Base-by-base conservation (phyloP, 1,284 basidiomycete genomes). In the Spongiforma sp. region DNA sequence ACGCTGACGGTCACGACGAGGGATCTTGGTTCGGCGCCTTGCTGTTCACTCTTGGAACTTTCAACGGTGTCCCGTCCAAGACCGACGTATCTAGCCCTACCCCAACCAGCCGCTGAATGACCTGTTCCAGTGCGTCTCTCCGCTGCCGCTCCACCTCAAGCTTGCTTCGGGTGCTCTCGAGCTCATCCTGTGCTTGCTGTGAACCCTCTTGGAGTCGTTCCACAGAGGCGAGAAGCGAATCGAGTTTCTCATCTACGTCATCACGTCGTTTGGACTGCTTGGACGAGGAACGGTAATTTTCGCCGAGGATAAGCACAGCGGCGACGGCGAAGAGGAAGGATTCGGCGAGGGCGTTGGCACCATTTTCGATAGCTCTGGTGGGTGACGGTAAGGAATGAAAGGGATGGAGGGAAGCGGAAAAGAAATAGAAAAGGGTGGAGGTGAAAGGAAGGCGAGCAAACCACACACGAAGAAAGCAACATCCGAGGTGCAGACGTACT, bases 291-390 rank as follows among this genome's bases (percentile, higher is more conserved):
- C 94, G 88, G 82, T 87, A 95, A 46, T 89, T 81, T 77, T 96
- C 94, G 6, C 90, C 91, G 4, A 95, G 67, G 59, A 96, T 94
- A 10, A 96, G 80, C 0, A 80, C 78, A 0, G 90, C 89, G 0
- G 93, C 94, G 5, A 96, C 94, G 9, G 82, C 69, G 76, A 96
- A 96, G 7, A 96, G 84, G 73, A 96, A 96, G 0, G 91, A 89
- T 78, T 96, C 94, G 0, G 94, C 94, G 15, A 96, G 80, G 21
- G 89, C 85, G 65, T 94, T 95, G 17, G 94, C 93, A 19, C 94
- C 94, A 71, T 92, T 95, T 71, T 95, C 93, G 60, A 96, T 93
- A 0, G 94, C 94, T 69, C 94, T 95, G 2, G 41, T 19, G 12
- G 62, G 17, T 11, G 28, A n/a, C n/a, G n/a, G n/a, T n/a, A n/a